Percentiles rank a stretch among this genome's conserved stretches.
Conservation (phyloP, 371 early-diverging fungal species). For the Polyrhizophydium stewartii region DNA sequence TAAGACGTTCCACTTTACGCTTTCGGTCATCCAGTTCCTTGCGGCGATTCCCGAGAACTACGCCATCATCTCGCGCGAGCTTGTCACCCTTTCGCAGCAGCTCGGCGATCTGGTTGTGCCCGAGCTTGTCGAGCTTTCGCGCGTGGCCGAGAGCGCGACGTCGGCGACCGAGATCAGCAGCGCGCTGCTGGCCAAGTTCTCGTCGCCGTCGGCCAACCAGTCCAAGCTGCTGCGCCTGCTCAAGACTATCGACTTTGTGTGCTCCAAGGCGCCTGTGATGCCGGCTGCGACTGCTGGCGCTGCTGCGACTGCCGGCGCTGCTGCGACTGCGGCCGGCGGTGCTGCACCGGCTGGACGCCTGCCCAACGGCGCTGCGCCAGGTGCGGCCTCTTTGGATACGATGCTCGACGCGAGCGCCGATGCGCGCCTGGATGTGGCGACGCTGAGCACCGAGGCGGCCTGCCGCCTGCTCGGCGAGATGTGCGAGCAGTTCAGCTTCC, state of each 20-base stretch:
- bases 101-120: slow-evolving; percentile 63
- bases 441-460: slow-evolving; percentile 2
- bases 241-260: slow-evolving; percentile 88
- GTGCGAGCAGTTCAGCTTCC: slow-evolving; percentile 68
- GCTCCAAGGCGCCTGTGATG: slow-evolving; percentile 20
- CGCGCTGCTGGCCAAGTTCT: slow-evolving; percentile 54
- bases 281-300: not conserved
- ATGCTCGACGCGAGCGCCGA: slow-evolving; percentile 3
- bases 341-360: not conserved
- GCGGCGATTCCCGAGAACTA: slow-evolving; percentile 68
- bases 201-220: slow-evolving; percentile 77
- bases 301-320: not conserved
- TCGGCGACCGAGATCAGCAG: slow-evolving; percentile 61
- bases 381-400: not conserved
- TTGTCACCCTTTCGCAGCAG: slow-evolving; percentile 64
- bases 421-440: not conserved
- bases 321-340: not conserved
- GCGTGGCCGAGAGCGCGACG: slow-evolving; percentile 46
- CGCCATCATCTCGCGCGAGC: slow-evolving; percentile 71
- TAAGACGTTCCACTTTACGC: slow-evolving; percentile 89
- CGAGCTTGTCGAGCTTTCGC: slow-evolving; percentile 62
- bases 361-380: not conserved
- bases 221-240: slow-evolving; percentile 89
- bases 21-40: slow-evolving; percentile 84
- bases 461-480: slow-evolving; percentile 37